Percentiles rank a stretch among this genome's conserved stretches.
Conservation (phyloP, 2,329 filamentous ascomycete genomes). For the Cladosporium sp. region DNA sequence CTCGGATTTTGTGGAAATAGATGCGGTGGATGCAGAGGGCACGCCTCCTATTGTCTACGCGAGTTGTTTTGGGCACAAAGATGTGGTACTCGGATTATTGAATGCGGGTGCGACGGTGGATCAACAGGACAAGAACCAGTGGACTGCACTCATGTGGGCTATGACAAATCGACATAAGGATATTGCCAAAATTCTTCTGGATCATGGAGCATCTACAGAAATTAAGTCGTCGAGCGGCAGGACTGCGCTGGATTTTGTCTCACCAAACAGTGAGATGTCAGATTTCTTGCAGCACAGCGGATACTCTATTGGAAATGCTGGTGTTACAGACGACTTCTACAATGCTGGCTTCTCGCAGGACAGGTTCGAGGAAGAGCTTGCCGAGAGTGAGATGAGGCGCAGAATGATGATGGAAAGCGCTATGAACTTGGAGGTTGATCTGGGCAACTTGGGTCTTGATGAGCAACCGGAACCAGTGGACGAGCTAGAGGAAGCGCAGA, state of each 20-base stretch:
- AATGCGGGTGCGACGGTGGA: conserved; percentile 85
- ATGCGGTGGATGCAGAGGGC: conserved; percentile 87
- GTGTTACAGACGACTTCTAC: conserved; percentile 84
- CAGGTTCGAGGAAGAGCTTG: conserved; percentile 93
- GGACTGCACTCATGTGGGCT: conserved; percentile 98
- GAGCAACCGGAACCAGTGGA: conserved; percentile 88
- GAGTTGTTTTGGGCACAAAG: conserved; percentile 94
- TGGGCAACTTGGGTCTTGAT: conserved; percentile 92
- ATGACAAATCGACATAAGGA: conserved; percentile 98
- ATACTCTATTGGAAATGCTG: conserved; percentile 78
- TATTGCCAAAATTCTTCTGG: conserved; percentile 87
- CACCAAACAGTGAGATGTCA: conserved; percentile 92
- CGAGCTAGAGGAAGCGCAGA: conserved; percentile 83
- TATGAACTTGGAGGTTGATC: conserved; percentile 89
- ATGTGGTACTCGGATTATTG: conserved; percentile 78
- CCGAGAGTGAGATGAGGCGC: conserved; percentile 89
- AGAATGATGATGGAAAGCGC: conserved; percentile 99
- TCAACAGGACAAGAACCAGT: conserved; percentile 90
- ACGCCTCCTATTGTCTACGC: conserved; percentile 97
- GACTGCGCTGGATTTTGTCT: conserved; percentile 92
- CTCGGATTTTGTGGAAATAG: conserved; percentile 73
- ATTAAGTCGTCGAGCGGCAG: conserved; percentile 91
- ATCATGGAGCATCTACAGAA: conserved; percentile 92
- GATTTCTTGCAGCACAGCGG: conserved; percentile 93
- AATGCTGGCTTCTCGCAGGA: conserved; percentile 88